Percentiles rank a stretch among this genome's conserved stretches.
Evolutionary conservation across 495 filamentous ascomycete genomes (phyloP).

Genomic region (Bryoglossum gracile): DNA sequence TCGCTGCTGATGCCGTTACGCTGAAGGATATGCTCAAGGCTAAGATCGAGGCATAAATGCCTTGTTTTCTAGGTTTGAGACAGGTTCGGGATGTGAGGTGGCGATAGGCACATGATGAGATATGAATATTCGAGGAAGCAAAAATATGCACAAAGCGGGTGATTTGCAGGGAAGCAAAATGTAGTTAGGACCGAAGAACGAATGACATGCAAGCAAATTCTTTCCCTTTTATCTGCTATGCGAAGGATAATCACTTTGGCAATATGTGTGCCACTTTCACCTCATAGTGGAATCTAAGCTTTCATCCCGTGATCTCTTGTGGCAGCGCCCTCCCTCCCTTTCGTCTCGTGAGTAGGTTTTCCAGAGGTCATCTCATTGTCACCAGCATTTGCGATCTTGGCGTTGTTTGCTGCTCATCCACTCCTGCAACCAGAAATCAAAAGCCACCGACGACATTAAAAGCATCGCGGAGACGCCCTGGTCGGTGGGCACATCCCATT

Average conservation of each 20-base stretch:
- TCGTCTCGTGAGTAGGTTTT: conserved; percentile 5
- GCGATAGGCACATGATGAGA: background rate
- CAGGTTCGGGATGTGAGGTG: background rate
- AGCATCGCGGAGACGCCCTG: too few relatives aligned
- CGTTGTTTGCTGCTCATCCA: conserved; percentile 11
- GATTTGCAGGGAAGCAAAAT: too few relatives aligned
- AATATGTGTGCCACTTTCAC: too few relatives aligned
- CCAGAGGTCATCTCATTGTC: conserved; percentile 13
- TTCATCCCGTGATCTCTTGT: background rate
- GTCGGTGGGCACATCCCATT: too few relatives aligned
- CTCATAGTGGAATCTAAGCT: too few relatives aligned
- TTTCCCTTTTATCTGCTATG: too few relatives aligned
- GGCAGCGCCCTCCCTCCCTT: conserved; percentile 16
- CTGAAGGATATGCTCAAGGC: conserved; percentile 85
- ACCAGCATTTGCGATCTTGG: conserved; percentile 9
- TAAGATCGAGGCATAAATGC: conserved; percentile 52
- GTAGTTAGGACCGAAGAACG: too few relatives aligned
- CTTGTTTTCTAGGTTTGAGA: conserved; percentile 1
- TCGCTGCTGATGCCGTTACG: conserved; percentile 89
- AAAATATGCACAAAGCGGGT: too few relatives aligned
- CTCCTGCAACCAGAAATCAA: too few relatives aligned
- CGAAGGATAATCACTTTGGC: too few relatives aligned
- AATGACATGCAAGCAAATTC: too few relatives aligned
- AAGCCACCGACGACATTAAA: too few relatives aligned
- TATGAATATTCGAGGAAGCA: background rate